phyloP scores from a whole-genome alignment of 768 basidiomycete species.

The Scleroderma citrinum region DNA sequence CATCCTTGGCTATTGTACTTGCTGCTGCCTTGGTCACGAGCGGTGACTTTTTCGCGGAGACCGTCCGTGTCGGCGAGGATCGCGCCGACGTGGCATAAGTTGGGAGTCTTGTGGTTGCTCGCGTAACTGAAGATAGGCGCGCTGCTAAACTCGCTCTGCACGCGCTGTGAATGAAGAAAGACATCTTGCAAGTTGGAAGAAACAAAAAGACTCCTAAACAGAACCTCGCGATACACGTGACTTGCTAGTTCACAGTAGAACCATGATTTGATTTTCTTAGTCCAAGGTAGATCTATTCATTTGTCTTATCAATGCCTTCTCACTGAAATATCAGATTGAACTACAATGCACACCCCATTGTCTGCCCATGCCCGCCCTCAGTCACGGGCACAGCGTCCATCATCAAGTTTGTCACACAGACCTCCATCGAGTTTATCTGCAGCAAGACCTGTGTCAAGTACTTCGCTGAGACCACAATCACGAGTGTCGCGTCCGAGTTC shows the following conservation, averaged over 20 bases:
- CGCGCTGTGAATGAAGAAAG: slow-evolving; percentile 8
- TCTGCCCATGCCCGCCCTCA: slow-evolving; percentile 16
- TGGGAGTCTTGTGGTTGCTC: not conserved
- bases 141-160: slow-evolving; percentile 8
- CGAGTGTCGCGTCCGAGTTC: slow-evolving; percentile 35
- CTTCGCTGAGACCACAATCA: slow-evolving; percentile 30
- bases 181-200: slow-evolving; percentile 10
- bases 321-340: no score
- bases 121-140: slow-evolving; percentile 1
- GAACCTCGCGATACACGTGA: not conserved
- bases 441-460: slow-evolving; percentile 40
- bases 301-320: no score
- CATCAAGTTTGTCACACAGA: slow-evolving; percentile 34
- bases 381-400: slow-evolving; percentile 23
- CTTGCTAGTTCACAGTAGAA: no score
- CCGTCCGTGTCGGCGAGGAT: slow-evolving; percentile 18
- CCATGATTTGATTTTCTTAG: no score
- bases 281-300: no score
- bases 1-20: slow-evolving; percentile 24
- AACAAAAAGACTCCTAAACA: no score
- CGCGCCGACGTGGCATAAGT: slow-evolving; percentile 22
- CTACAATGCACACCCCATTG: slow-evolving; percentile 21
- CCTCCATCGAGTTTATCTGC: slow-evolving; percentile 45
- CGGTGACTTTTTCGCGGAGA: slow-evolving; percentile 11
- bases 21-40: slow-evolving; percentile 24